Percentiles rank a stretch among this genome's conserved stretches.
phyloP scores from a whole-genome alignment of 305 asterid genomes.

The Rubia tinctorum region DNA sequence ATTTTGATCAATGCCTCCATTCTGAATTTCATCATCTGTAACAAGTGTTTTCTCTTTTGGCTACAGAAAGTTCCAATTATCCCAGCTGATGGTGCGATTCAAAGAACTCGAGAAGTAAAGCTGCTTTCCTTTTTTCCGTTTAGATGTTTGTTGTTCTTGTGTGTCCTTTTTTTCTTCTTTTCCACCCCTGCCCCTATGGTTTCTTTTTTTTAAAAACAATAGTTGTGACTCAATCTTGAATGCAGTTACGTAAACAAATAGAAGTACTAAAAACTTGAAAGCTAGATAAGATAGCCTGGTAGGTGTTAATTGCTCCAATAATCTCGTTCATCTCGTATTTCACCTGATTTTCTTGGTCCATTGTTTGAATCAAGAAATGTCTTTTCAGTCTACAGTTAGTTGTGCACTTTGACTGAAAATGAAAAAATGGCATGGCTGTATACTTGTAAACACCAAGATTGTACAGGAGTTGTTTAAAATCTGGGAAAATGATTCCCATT shows the following conservation, averaged over 20 bases:
- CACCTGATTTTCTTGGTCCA: not conserved
- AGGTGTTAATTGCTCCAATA: not conserved
- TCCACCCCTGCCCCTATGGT: not conserved
- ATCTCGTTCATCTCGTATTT: not conserved
- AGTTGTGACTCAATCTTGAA: not conserved
- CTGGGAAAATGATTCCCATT: not conserved
- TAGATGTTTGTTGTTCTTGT: not conserved
- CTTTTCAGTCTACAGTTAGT: not conserved
- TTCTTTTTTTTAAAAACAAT: not conserved
- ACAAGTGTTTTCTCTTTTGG: constrained; percentile 4
- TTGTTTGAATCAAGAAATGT: not conserved
- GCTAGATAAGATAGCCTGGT: not conserved
- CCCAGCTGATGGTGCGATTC: constrained; percentile 50
- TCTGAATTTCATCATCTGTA: not conserved
- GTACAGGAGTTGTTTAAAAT: not conserved
- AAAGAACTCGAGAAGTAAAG: constrained; percentile 52
- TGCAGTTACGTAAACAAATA: not conserved
- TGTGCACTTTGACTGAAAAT: not conserved
- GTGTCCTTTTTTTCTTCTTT: not conserved
- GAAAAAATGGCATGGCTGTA: not conserved
- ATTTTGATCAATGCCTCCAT: not conserved
- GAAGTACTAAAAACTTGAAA: not conserved
- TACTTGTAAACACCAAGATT: too few species aligned
- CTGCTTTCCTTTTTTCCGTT: not conserved
- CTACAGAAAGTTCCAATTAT: constrained; percentile 51